A percentile compares a stretch with the other conserved stretches of the same genome.
Evolutionary conservation across 768 basidiomycete genomes (phyloP).

Genomic region (Pleurotus ostreatus): DNA sequence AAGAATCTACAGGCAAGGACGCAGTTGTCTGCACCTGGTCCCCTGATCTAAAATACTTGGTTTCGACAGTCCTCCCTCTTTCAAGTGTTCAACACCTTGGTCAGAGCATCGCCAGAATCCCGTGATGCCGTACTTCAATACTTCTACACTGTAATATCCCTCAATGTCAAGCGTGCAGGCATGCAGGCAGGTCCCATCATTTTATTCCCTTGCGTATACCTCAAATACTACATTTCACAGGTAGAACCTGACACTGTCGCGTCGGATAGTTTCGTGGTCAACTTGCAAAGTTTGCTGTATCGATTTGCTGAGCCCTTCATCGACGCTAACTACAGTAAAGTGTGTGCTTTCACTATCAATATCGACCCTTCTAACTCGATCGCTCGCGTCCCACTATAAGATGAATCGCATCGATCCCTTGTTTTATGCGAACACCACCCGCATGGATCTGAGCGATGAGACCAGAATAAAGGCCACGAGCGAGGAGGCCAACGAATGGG

Average conservation of each 20-base stretch:
- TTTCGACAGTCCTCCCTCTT: conserved; percentile 57
- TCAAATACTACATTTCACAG: conserved; percentile 26
- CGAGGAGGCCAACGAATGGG: conserved; percentile 80
- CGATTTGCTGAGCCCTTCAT: conserved; percentile 93
- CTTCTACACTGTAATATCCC: conserved; percentile 66
- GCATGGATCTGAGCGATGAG: conserved; percentile 81
- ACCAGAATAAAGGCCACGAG: conserved; percentile 92
- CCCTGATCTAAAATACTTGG: not conserved
- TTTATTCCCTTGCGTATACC: not conserved
- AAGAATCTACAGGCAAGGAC: conserved; percentile 72
- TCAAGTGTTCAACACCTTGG: conserved; percentile 83
- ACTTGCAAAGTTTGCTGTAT: conserved; percentile 77
- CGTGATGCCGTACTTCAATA: conserved; percentile 82
- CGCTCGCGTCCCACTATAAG: conserved; percentile 30
- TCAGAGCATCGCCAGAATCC: conserved; percentile 74
- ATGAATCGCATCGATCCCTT: conserved; percentile 87
- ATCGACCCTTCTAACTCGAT: not conserved
- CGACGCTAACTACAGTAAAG: conserved; percentile 88
- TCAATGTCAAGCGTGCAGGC: conserved; percentile 87
- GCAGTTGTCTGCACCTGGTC: not conserved
- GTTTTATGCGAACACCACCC: conserved; percentile 69
- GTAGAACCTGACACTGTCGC: conserved; percentile 85
- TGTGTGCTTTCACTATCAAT: conserved; percentile 17
- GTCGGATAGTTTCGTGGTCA: conserved; percentile 90
- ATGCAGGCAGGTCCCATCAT: conserved; percentile 57